These are phyloP conservation scores for Daucus carota DNA, from an alignment of 129 eudicot species.

Conservation along the genomic window DNA sequence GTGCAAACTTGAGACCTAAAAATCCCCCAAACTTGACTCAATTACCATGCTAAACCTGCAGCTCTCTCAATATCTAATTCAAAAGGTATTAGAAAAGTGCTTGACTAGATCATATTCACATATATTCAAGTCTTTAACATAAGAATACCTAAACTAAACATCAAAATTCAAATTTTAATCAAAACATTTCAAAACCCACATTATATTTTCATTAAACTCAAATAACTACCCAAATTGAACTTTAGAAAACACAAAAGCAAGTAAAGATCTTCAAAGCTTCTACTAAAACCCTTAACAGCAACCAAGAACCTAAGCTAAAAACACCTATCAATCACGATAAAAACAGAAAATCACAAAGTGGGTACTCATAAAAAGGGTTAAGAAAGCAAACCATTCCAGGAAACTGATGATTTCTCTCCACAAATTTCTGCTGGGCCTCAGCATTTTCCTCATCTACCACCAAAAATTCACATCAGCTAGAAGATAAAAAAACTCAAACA, in stretches of 20 bases:
- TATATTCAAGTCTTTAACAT: background rate
- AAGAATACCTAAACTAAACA: background rate
- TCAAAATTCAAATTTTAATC: background rate
- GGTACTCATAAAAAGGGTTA: background rate
- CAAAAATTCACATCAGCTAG: slow-evolving; percentile 7
- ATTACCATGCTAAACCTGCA: background rate
- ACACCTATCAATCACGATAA: background rate
- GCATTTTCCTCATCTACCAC: slow-evolving; percentile 50
- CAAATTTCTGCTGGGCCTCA: slow-evolving; percentile 44
- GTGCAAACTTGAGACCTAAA: background rate
- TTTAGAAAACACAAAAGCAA: background rate
- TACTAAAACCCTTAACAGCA: background rate
- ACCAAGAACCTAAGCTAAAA: background rate
- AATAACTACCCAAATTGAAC: background rate
- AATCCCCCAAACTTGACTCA: background rate
- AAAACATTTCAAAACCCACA: background rate
- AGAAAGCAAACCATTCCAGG: slow-evolving; percentile 52
- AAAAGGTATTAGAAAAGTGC: background rate
- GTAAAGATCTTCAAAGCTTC: background rate
- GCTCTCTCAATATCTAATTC: background rate
- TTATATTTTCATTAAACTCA: background rate
- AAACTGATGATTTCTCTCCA: slow-evolving; percentile 77
- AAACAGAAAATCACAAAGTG: background rate
- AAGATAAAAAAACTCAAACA: background rate
- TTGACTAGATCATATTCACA: too few relatives aligned